A percentile compares a stretch with the other conserved stretches of the same genome.
Conservation (phyloP, 768 basidiomycete genomes). For the Suillus tomentosus region DNA sequence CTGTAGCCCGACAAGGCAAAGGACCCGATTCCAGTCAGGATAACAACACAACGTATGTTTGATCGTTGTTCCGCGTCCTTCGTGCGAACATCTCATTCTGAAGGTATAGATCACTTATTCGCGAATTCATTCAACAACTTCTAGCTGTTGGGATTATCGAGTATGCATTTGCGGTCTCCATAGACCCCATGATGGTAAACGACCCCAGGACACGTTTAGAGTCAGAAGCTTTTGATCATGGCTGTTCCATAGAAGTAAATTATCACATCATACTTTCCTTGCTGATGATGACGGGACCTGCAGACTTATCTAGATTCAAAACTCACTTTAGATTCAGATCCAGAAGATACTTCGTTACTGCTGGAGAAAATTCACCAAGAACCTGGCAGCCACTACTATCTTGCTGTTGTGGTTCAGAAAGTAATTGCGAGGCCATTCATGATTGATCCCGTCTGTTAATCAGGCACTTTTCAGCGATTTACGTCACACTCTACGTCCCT, state of each 20-base stretch:
- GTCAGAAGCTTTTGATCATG: conserved; percentile 61
- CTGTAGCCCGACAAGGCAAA: conserved; percentile 39
- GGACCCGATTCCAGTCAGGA: conserved; percentile 23
- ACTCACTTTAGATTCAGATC: conserved; percentile 50
- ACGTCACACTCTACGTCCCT: conserved; percentile 47
- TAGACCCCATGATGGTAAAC: conserved; percentile 53
- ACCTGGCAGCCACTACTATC: conserved; percentile 54
- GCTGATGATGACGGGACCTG: conserved; percentile 14
- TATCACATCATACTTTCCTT: neutral
- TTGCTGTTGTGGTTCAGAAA: conserved; percentile 58
- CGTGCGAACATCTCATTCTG: conserved; percentile 16
- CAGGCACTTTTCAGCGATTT: conserved; percentile 52
- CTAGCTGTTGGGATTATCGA: conserved; percentile 57
- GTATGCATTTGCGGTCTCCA: conserved; percentile 46
- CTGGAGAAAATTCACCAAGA: conserved; percentile 54
- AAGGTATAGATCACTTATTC: conserved; percentile 30
- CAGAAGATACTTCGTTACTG: conserved; percentile 38
- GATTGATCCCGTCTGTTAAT: conserved; percentile 6
- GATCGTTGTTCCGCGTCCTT: neutral
- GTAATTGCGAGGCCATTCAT: conserved; percentile 35
- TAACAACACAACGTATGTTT: conserved; percentile 15
- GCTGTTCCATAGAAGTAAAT: conserved; percentile 58
- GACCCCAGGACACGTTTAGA: conserved; percentile 52
- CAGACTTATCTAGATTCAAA: conserved; percentile 55
- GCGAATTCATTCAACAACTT: conserved; percentile 50